A percentile compares a stretch with the other conserved stretches of the same genome.
Conservation (phyloP, 2,329 filamentous ascomycete genomes). For the Trichoderma sp. region DNA sequence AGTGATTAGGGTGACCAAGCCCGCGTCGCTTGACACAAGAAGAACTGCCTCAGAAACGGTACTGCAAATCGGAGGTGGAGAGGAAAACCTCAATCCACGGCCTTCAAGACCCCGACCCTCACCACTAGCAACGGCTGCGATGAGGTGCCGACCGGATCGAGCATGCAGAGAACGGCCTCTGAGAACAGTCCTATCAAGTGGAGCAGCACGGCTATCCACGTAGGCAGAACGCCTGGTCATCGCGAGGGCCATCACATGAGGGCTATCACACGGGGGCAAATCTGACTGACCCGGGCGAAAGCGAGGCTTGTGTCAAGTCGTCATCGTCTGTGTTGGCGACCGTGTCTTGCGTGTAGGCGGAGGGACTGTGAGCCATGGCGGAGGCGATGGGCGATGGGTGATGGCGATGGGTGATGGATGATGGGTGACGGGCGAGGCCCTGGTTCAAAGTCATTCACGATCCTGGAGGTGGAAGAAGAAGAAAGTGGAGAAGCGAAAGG, state of each 20-base stretch:
- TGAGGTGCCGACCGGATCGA: no score
- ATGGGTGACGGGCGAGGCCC: not conserved
- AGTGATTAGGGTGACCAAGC: not conserved
- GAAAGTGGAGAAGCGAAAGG: not conserved
- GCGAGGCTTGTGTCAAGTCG: not conserved
- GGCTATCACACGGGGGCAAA: conserved; percentile 4
- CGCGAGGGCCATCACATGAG: not conserved
- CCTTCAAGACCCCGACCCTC: no score
- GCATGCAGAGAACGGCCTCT: no score
- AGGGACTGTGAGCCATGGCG: not conserved
- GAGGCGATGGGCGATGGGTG: not conserved
- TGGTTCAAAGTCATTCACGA: not conserved
- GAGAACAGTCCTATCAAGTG: no score
- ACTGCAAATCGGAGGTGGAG: conserved; percentile 5
- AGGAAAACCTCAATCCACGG: no score
- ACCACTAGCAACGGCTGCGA: no score
- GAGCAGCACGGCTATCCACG: conserved; percentile 15
- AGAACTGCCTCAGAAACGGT: not conserved
- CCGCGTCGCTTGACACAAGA: conserved; percentile 4
- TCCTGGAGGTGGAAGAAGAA: not conserved
- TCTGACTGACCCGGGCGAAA: conserved; percentile 13
- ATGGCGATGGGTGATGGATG: not conserved
- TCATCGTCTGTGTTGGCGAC: conserved; percentile 5
- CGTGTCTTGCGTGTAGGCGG: conserved; percentile 6
- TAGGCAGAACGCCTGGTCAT: not conserved